Conservation (phyloP, 106 monocot species). For the Allium sativum region DNA sequence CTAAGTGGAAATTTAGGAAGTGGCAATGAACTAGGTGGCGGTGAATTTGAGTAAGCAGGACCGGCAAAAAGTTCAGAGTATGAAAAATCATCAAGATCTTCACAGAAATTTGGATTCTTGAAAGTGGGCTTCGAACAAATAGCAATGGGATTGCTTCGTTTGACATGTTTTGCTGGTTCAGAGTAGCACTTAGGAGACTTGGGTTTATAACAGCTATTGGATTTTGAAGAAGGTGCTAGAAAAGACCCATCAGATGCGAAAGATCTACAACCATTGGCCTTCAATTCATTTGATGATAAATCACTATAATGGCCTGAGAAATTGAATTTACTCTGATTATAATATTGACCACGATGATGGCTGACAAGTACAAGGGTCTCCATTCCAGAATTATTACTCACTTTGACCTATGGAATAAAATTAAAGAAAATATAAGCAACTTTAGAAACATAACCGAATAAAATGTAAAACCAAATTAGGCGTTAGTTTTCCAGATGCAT, state of each 20-base stretch:
- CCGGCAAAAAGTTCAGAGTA: slow-evolving; percentile 62
- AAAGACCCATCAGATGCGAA: slow-evolving; percentile 19
- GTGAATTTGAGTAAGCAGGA: slow-evolving; percentile 57
- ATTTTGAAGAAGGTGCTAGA: slow-evolving; percentile 9
- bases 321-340: slow-evolving; percentile 10
- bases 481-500: too few relatives aligned
- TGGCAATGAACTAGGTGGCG: slow-evolving; percentile 62
- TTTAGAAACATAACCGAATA: too few relatives aligned
- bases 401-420: too few relatives aligned
- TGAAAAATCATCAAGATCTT: slow-evolving; percentile 19
- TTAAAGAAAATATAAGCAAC: too few relatives aligned
- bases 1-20: slow-evolving; percentile 62
- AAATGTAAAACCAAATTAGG: too few relatives aligned
- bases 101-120: slow-evolving; percentile 9
- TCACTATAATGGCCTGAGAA: slow-evolving; percentile 11
- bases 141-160: slow-evolving; percentile 31
- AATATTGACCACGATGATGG: slow-evolving; percentile 22
- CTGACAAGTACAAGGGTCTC: slow-evolving; percentile 15
- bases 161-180: slow-evolving; percentile 21
- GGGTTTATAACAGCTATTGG: neutral
- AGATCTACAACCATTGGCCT: slow-evolving; percentile 23
- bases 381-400: slow-evolving; percentile 7
- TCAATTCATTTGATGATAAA: slow-evolving; percentile 19
- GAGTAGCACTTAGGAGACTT: slow-evolving; percentile 16
- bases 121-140: slow-evolving; percentile 13